These are phyloP conservation scores for Rhodotorula sphaerocarpa DNA, from an alignment of 768 basidiomycete genomes.

Conservation along the genomic window DNA sequence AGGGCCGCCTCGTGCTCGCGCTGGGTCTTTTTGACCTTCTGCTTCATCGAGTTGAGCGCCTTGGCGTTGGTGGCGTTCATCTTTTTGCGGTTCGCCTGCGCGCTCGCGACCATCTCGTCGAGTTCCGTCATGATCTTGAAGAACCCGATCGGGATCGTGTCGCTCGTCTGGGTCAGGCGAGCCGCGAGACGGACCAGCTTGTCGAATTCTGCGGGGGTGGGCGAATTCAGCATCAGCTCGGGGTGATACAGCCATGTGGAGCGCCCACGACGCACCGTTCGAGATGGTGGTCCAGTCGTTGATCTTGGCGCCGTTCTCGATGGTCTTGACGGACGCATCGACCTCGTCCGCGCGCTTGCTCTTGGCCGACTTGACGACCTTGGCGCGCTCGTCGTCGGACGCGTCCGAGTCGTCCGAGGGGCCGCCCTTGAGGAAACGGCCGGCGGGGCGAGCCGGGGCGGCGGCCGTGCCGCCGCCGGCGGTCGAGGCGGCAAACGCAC, in stretches of 20 bases:
- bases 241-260: neutral
- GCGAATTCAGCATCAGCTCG: neutral
- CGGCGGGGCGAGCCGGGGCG: conserved; percentile 26
- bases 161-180: conserved; percentile 72
- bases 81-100: conserved; percentile 84
- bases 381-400: conserved; percentile 52
- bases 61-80: conserved; percentile 87
- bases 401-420: conserved; percentile 53
- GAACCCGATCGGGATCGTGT: conserved; percentile 79
- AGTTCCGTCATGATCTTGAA: conserved; percentile 65
- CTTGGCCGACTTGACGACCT: conserved; percentile 76
- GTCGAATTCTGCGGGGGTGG: conserved; percentile 67
- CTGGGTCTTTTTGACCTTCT: conserved; percentile 81
- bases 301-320: conserved; percentile 90
- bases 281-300: conserved; percentile 94
- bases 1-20: conserved; percentile 82
- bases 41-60: conserved; percentile 93
- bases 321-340: conserved; percentile 78
- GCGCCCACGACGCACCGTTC: conserved; percentile 52
- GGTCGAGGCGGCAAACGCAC: neutral
- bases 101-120: conserved; percentile 63
- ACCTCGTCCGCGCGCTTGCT: conserved; percentile 91
- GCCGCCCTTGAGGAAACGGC: conserved; percentile 49
- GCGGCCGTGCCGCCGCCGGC: conserved; percentile 36
- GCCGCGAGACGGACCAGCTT: conserved; percentile 85